A percentile compares a stretch with the other conserved stretches of the same genome.
Conservation (phyloP, 305 asterid species). For the Fraxinus dipetala region DNA sequence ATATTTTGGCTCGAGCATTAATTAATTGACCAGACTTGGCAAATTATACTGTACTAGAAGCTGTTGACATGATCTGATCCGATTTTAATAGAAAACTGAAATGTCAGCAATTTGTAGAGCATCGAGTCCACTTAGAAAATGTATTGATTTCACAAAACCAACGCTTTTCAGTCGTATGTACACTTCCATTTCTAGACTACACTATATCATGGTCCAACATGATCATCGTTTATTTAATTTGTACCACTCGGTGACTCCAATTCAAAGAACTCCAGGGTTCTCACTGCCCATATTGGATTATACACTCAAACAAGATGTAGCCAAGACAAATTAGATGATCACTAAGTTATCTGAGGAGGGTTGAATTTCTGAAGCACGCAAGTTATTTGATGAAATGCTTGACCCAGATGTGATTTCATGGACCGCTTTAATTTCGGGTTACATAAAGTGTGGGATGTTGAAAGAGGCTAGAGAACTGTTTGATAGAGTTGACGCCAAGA, state of each 20-base stretch:
- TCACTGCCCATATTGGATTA: constrained; percentile 35
- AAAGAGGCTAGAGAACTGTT: constrained; percentile 56
- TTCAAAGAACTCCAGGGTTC: constrained; percentile 7
- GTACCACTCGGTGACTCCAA: constrained; percentile 25
- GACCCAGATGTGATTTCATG: constrained; percentile 61
- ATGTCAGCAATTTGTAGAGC: constrained; percentile 19
- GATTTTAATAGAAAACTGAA: not conserved
- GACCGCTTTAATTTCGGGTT: constrained; percentile 65
- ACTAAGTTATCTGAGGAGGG: constrained; percentile 40
- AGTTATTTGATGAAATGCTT: constrained; percentile 54
- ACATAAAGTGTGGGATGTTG: constrained; percentile 45
- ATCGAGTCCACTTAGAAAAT: constrained; percentile 17
- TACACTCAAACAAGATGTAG: constrained; percentile 35
- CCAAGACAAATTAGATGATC: constrained; percentile 44
- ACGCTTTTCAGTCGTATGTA: not conserved
- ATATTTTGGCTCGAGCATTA: not conserved
- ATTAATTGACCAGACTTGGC: not conserved
- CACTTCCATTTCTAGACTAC: not conserved
- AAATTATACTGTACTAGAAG: not conserved
- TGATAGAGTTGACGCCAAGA: constrained; percentile 49
- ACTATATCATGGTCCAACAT: constrained; percentile 12
- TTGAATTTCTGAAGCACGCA: constrained; percentile 41
- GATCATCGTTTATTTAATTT: constrained; percentile 3
- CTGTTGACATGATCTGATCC: not conserved
- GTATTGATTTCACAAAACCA: constrained; percentile 19